Evolutionary conservation across 352 stramenopile species (phyloP), one percentile per base, ranked within the genome.

Genomic region (Phytopythium boreale): DNA sequence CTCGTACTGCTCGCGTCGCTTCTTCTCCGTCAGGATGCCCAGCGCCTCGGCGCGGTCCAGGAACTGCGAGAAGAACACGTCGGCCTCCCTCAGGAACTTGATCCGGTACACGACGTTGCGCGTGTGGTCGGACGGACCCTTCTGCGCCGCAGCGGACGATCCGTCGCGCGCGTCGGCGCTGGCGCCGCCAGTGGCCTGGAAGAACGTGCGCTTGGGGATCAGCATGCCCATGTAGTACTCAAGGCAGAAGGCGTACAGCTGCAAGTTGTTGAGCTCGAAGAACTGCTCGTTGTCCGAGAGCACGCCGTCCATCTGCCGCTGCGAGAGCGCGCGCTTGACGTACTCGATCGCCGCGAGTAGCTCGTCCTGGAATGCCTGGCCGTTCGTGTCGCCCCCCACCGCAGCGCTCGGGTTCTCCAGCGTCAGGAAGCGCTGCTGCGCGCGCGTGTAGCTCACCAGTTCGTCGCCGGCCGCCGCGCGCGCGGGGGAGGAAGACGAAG

Each of bases 211-310:
- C 72, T 96, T 92, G 15, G 82, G 78, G 29, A 77, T 77, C 12
- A 94, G 77, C 69, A 92, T 86, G 6, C 79, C 87, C 47, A 94
- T 59, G 68, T 91, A 93, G 69, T 87, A 94, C 59, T 96, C 85
- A 43, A 93, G 47, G 26, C 88, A 87, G 43, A 95, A 80, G 26
- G 82, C 87, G 56, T 95, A 92, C 22, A 96, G 79, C 68, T 96
- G 86, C 56, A 75, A 63, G 59, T 85, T 95, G 39, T 84, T 82
- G 47, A 96, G 75, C 72, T 96, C 88, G 51, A 90, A 88, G 59
- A 91, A 86, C 52, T 64, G 71, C 71, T 94, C 84, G 68, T 95
- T 93, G 36, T 76, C 61, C 7, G 80, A 88, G 31, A 95, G 72
- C 26, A 86, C 68, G 56, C 81, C 78, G 71, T 93, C 82, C 39